A percentile compares a stretch with the other conserved stretches of the same genome.
phyloP scores from a whole-genome alignment of 1,284 basidiomycete species.

The Microbotryum lychnidis-dioicae region DNA sequence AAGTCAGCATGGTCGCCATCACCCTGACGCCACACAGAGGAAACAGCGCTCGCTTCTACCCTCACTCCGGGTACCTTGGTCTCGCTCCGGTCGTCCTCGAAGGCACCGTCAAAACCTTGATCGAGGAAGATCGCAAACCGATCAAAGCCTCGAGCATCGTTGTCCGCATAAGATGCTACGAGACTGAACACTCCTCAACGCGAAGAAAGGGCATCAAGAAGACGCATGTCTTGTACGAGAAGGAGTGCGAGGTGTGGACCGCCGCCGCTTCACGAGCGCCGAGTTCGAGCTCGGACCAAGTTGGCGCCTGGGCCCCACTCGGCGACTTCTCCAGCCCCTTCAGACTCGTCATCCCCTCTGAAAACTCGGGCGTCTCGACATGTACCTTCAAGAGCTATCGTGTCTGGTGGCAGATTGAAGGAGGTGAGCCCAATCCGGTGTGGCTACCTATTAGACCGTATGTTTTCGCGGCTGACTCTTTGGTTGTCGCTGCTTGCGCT shows the following conservation, averaged over 20 bases:
- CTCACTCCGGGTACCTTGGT: conserved; percentile 65
- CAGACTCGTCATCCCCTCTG: conserved; percentile 56
- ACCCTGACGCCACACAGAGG: conserved; percentile 44
- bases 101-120: conserved; percentile 61
- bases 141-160: conserved; percentile 56
- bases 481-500: not conserved
- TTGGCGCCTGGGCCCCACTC: not conserved
- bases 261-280: not conserved
- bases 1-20: conserved; percentile 32
- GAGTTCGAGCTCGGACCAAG: not conserved
- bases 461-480: not conserved
- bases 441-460: no score
- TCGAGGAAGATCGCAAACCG: conserved; percentile 59
- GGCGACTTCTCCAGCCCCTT: conserved; percentile 61
- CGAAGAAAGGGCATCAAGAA: conserved; percentile 48
- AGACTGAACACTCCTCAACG: conserved; percentile 56
- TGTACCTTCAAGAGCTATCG: conserved; percentile 65
- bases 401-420: conserved; percentile 71
- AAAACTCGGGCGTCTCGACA: conserved; percentile 56
- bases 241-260: conserved; percentile 43
- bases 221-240: conserved; percentile 59
- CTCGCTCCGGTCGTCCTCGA: conserved; percentile 67
- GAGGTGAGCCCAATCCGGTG: conserved; percentile 47
- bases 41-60: conserved; percentile 60
- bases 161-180: conserved; percentile 66